These are phyloP conservation scores for Pythium periplocum DNA, from an alignment of 352 stramenopile genomes.

Conservation along the genomic window DNA sequence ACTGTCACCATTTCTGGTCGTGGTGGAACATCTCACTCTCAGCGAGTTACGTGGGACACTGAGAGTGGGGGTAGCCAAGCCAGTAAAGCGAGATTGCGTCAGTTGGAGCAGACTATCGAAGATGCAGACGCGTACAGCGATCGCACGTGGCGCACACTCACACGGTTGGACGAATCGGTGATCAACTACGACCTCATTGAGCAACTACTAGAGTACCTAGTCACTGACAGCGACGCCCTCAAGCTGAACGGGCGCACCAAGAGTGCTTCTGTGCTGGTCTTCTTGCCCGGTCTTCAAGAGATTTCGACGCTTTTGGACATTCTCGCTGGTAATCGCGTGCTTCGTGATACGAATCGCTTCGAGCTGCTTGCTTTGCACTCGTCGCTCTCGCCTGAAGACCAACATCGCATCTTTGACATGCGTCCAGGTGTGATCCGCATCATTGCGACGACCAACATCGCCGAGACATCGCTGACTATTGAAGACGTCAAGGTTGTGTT, in stretches of 20 bases:
- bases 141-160: constrained; percentile 79
- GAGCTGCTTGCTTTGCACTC: constrained; percentile 91
- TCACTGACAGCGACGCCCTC: constrained; percentile 44
- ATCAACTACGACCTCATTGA: constrained; percentile 95
- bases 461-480: constrained; percentile 95
- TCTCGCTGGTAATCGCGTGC: constrained; percentile 47
- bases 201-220: constrained; percentile 82
- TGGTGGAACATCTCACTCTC: constrained; percentile 51
- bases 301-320: constrained; percentile 86
- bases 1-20: constrained; percentile 60
- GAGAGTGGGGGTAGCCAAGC: constrained; percentile 28
- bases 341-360: constrained; percentile 43
- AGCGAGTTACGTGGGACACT: constrained; percentile 55
- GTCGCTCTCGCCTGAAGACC: constrained; percentile 90
- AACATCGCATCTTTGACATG: constrained; percentile 91
- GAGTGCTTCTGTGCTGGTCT: constrained; percentile 92
- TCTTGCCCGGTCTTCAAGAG: constrained; percentile 93
- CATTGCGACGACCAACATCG: constrained; percentile 96
- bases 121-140: constrained; percentile 78
- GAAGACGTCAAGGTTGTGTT: constrained; percentile 94
- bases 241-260: constrained; percentile 3
- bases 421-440: constrained; percentile 76
- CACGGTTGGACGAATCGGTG: constrained; percentile 83
- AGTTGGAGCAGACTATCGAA: constrained; percentile 8
- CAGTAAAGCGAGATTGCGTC: constrained; percentile 11